phyloP scores from a whole-genome alignment of 73 alveolate genomes.

The Paramecium primaurelia region DNA sequence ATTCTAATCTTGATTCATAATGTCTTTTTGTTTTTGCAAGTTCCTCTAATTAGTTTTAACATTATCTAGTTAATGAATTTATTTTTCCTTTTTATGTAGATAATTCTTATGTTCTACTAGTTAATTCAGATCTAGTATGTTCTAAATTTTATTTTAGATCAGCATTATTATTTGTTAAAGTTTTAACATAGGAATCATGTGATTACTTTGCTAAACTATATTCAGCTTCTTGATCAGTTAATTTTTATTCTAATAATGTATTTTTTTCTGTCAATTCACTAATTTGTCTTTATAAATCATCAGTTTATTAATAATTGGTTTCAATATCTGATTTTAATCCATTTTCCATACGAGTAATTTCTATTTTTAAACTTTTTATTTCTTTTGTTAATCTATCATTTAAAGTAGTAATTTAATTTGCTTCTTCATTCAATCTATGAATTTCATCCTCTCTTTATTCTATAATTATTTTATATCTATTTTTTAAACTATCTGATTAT shows the following conservation, averaged over 20 bases:
- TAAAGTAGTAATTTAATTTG: not conserved
- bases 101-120: slow-evolving; percentile 39
- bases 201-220: not conserved
- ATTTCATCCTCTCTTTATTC: slow-evolving; percentile 46
- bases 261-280: slow-evolving; percentile 23
- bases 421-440: slow-evolving; percentile 19
- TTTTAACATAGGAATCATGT: not conserved
- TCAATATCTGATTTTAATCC: slow-evolving; percentile 17
- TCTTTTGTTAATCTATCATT: slow-evolving; percentile 42
- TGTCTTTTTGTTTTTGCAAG: slow-evolving; percentile 34
- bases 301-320: slow-evolving; percentile 10
- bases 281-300: slow-evolving; percentile 38
- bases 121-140: slow-evolving; percentile 36
- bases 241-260: not conserved
- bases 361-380: not conserved
- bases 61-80: not conserved
- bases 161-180: not conserved
- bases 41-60: slow-evolving; percentile 8
- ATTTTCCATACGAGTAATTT: slow-evolving; percentile 32
- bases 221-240: not conserved
- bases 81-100: slow-evolving; percentile 6
- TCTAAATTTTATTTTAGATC: slow-evolving; percentile 25
- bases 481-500: not conserved
- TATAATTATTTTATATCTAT: slow-evolving; percentile 28
- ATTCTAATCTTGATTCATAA: slow-evolving; percentile 48